Conservation (phyloP, 1,284 basidiomycete species). For the Ustilago lituana region DNA sequence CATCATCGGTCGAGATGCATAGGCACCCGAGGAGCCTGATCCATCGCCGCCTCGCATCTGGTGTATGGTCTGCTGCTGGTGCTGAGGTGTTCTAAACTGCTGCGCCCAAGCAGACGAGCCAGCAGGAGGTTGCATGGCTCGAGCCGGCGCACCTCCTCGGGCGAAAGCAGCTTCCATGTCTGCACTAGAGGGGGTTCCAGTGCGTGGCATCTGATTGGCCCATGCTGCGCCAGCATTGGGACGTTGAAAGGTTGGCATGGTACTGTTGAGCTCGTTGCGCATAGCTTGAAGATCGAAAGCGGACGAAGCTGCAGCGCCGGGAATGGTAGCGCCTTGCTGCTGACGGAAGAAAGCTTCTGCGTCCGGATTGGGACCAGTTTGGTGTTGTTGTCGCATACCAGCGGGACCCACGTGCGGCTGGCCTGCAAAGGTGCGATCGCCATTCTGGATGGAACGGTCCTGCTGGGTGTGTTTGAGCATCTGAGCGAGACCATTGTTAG, state of each 20-base stretch:
- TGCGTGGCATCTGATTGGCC: constrained; percentile 58
- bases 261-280: constrained; percentile 42
- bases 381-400: constrained; percentile 46
- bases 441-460: constrained; percentile 81
- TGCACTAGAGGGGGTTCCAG: constrained; percentile 20
- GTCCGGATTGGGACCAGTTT: constrained; percentile 38
- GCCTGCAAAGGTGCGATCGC: constrained; percentile 51
- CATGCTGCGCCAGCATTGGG: constrained; percentile 38
- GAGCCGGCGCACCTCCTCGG: constrained; percentile 20
- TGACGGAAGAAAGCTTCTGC: constrained; percentile 62
- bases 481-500: constrained; percentile 86
- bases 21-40: constrained; percentile 23
- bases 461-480: constrained; percentile 90
- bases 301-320: constrained; percentile 27
- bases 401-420: constrained; percentile 34
- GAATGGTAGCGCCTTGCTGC: constrained; percentile 35
- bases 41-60: constrained; percentile 19
- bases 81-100: constrained; percentile 43
- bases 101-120: constrained; percentile 50
- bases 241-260: constrained; percentile 26
- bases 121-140: constrained; percentile 24
- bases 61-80: constrained; percentile 18
- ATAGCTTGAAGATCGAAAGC: constrained; percentile 60
- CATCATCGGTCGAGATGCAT: constrained; percentile 47
- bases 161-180: constrained; percentile 58